Evolutionary conservation across 108 stramenopile species (phyloP).

Genomic region (Cyclostephanos invisitatus): DNA sequence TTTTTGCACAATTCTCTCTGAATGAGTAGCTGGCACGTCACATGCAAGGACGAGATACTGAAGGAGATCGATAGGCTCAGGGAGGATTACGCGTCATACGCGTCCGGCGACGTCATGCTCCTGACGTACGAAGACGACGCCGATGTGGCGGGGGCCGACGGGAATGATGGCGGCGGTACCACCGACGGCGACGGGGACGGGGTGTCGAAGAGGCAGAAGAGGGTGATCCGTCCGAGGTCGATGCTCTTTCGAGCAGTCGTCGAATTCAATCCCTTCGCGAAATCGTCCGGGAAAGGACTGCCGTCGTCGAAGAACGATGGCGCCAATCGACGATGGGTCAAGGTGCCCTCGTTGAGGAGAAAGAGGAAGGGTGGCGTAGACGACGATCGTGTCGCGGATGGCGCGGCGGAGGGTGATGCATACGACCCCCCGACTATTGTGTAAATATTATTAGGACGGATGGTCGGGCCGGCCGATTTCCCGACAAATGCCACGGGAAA

Average conservation of each 20-base stretch:
- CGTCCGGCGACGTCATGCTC: constrained; percentile 24
- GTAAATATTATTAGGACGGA: too few species aligned
- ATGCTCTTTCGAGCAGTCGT: constrained; percentile 24
- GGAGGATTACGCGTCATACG: constrained; percentile 28
- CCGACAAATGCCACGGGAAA: too few species aligned
- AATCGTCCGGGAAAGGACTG: neutral
- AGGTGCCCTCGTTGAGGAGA: constrained; percentile 10
- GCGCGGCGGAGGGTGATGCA: neutral
- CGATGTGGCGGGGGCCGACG: neutral
- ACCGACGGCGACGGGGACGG: constrained; percentile 1
- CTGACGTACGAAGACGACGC: constrained; percentile 3
- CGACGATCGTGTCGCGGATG: neutral
- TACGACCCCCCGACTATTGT: constrained; percentile 19
- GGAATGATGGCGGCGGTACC: neutral
- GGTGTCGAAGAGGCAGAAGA: neutral
- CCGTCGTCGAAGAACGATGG: neutral
- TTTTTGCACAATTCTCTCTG: neutral
- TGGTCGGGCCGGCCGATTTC: too few species aligned
- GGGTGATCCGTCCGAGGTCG: constrained; percentile 27
- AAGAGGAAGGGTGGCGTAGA: constrained; percentile 14
- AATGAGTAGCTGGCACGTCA: constrained; percentile 18
- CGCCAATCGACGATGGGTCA: constrained; percentile 1
- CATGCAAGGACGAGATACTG: constrained; percentile 29
- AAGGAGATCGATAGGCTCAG: constrained; percentile 30
- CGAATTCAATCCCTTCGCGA: constrained; percentile 15